Evolutionary conservation across 2,329 filamentous ascomycete species (phyloP), one percentile per base, ranked within the genome.

Genomic region (Plectosphaerella plurivora): DNA sequence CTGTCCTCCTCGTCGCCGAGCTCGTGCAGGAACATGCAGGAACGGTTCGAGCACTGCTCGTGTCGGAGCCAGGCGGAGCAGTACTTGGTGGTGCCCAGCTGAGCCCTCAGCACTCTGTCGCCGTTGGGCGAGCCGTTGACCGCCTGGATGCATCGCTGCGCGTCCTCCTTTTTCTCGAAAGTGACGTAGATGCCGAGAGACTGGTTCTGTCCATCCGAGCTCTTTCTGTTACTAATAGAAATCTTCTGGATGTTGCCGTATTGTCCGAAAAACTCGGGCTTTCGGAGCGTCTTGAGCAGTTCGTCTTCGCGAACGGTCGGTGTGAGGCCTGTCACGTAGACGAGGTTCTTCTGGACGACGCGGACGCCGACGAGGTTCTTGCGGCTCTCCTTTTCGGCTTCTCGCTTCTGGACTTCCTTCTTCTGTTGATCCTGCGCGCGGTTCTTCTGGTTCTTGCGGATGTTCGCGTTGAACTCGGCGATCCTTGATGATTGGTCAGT

Each of bases 161-260:
- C 94, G 70, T 97, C 94, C 59, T 91, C 85, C 66, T 96, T 96
- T 58, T 83, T 87, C 60, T 94, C 88, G 67, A 97, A 99, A 0
- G 94, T 99, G n/a, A 99, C 94, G 65, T 99, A 99, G 49, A 99
- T 93, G 46, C 94, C 94, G 5, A 99, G 87, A 0, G 92, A 95
- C 62, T 94, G 89, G 59, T 91, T 89, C 57, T 93, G 80, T 28
- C 82, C 82, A 63, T 86, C 82, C 33, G 83, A 80, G 55, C 80
- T 90, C 69, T 96, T 96, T 41, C 91, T 84, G 69, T 96, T 97
- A 77, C 92, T 97, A 59, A 99, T 96, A 51, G 96, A 96, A 52
- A 99, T 97, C 71, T 99, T 99, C 66, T 96, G 88, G 61, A 99
- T 99, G 65, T 93, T 94, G 61, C 94, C 94, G 67, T 99, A 99